Conservation (phyloP, 139 green algal genomes). For the Micractinium sp. region DNA sequence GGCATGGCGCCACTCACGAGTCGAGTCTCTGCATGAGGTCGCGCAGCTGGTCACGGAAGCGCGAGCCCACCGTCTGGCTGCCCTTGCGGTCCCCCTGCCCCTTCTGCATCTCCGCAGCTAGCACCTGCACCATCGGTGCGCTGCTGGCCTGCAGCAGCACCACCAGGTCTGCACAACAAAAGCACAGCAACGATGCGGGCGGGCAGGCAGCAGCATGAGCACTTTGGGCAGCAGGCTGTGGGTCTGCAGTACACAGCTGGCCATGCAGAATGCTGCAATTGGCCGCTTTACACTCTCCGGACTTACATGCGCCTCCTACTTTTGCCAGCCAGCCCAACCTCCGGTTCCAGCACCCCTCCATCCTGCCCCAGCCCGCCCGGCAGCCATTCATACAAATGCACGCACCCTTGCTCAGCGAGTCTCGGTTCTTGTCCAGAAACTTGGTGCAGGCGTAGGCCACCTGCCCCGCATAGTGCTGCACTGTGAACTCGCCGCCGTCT, state of each 20-base stretch:
- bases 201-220: background rate
- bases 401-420: constrained; percentile 52
- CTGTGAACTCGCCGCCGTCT: constrained; percentile 65
- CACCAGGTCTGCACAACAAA: constrained; percentile 74
- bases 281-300: no score
- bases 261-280: no score
- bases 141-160: constrained; percentile 67
- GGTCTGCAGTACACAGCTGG: background rate
- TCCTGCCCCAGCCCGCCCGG: no score
- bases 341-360: background rate
- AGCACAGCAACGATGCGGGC: background rate
- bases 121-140: constrained; percentile 58
- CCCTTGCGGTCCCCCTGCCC: constrained; percentile 43
- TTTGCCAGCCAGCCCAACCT: background rate
- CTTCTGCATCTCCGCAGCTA: constrained; percentile 66
- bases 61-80: constrained; percentile 64
- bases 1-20: constrained; percentile 10
- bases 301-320: no score
- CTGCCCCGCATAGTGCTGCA: constrained; percentile 79
- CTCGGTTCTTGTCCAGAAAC: constrained; percentile 91
- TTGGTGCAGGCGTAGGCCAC: constrained; percentile 66
- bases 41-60: constrained; percentile 80
- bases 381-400: background rate
- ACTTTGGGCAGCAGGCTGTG: no score
- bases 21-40: constrained; percentile 81